These are phyloP conservation scores for Annulohypoxylon maeteangense DNA, from an alignment of 495 filamentous ascomycete genomes.

Conservation along the genomic window DNA sequence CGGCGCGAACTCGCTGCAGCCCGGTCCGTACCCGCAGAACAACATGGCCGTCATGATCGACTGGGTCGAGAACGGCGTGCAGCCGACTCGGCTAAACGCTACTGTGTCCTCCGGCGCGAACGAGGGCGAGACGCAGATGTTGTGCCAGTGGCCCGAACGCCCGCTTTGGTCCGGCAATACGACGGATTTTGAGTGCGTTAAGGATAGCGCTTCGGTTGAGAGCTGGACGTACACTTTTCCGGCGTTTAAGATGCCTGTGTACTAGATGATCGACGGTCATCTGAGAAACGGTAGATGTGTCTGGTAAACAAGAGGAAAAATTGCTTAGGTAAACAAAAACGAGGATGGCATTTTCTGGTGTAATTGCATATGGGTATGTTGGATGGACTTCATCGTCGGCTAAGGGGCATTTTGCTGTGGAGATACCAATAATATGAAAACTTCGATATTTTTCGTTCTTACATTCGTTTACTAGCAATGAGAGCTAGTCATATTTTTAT, in stretches of 20 bases:
- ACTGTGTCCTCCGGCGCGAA: constrained; percentile 49
- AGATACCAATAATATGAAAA: constrained; percentile 1
- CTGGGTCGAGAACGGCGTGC: constrained; percentile 61
- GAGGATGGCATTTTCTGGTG: not conserved
- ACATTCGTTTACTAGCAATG: not conserved
- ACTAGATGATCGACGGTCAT: not conserved
- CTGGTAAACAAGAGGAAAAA: too few species aligned
- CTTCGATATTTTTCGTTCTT: not conserved
- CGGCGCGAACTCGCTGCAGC: constrained; percentile 48
- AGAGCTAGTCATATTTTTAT: not conserved
- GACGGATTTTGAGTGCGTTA: constrained; percentile 52
- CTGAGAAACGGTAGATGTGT: too few species aligned
- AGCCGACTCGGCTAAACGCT: constrained; percentile 52
- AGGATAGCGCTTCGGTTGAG: constrained; percentile 54
- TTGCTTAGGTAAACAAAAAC: not conserved
- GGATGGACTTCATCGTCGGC: not conserved
- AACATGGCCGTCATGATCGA: constrained; percentile 56
- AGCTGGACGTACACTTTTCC: constrained; percentile 46
- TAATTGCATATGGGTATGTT: not conserved
- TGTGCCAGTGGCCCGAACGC: constrained; percentile 59
- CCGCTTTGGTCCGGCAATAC: constrained; percentile 52
- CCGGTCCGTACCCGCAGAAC: constrained; percentile 56
- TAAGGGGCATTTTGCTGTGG: not conserved
- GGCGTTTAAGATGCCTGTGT: constrained; percentile 22
- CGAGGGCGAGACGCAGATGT: constrained; percentile 53